Evolutionary conservation across 169 alveolate species (phyloP), one percentile per base, ranked within the genome.

Genomic region (Ichthyophthirius multifiliis): DNA sequence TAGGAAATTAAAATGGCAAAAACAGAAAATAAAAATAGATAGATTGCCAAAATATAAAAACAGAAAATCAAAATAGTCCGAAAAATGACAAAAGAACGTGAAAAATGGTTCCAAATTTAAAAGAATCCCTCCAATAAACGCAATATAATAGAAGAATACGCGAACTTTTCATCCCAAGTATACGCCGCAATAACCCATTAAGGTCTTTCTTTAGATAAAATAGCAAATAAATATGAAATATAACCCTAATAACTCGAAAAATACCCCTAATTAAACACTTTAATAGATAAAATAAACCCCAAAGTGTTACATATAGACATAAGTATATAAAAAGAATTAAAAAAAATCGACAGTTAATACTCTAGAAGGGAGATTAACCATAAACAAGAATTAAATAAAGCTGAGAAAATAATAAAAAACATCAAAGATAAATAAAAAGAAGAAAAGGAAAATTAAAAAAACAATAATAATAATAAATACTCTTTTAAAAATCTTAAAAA

Each of bases 171-270:
- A 0, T 90, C 96, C 10, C 85, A 83, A 44, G 96, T 94, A 1
- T 94, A 94, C 78, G 97, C 96, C 20, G 96, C 95, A 1, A 89
- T 94, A 27, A 94, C 97, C 5, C 85, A 96, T 41, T 96, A 94
- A 75, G 97, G 97, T 1, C 90, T 91, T 1, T 83, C 91, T 45
- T 87, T 93, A 0, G 97, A 94, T 82, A 88, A 93, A 75, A 91
- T 89, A 37, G 96, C 97, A 5, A 91, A 85, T 47, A 94, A 94
- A 75, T 94, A 91, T 80, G 96, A 92, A 77, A 90, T 92, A 3
- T 86, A 92, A 80, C 95, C 96, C 30, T 93, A 90, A 43, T 93
- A 95, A 6, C 85, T 94, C 39, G 88, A 92, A 34, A 84, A 95
- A 15, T 92, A 89, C 71, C 83, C 84, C 71, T 96, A 96, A 12